These are phyloP conservation scores for Lipomyces chichibuensis DNA, from an alignment of 805 yeast species.

Conservation along the genomic window DNA sequence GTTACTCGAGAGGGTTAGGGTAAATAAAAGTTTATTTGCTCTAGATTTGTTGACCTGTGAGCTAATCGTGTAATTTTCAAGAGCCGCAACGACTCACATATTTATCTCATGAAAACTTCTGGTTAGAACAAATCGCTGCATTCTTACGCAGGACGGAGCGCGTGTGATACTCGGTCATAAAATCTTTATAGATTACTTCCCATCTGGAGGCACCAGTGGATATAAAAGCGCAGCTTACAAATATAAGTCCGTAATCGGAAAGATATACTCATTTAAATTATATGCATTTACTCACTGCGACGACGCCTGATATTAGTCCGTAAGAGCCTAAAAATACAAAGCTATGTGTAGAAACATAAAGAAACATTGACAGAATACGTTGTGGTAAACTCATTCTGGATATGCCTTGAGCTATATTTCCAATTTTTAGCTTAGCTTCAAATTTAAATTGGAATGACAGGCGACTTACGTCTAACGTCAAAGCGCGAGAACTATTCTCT, in stretches of 20 bases:
- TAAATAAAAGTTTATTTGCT: too few relatives aligned
- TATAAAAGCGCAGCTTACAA: too few relatives aligned
- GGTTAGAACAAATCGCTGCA: too few relatives aligned
- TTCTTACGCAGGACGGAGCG: neutral
- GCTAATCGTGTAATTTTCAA: too few relatives aligned
- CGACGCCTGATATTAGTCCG: neutral
- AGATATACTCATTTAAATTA: too few relatives aligned
- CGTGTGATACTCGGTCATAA: neutral
- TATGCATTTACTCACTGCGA: neutral
- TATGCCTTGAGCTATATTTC: conserved; percentile 11
- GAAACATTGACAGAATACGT: neutral
- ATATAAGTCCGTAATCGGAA: neutral
- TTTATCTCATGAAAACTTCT: too few relatives aligned
- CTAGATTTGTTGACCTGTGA: too few relatives aligned
- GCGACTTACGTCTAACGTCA: conserved; percentile 63
- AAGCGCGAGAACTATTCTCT: conserved; percentile 69
- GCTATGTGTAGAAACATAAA: neutral
- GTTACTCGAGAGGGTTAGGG: too few relatives aligned
- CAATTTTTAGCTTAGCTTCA: neutral
- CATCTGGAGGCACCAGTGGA: neutral
- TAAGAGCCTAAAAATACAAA: neutral
- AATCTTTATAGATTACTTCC: neutral
- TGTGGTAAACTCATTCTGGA: neutral
- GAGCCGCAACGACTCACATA: too few relatives aligned
- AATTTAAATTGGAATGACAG: neutral